Conservation (phyloP, 192 early-diverging fungal species). For the Helicostylum pulchrum region DNA sequence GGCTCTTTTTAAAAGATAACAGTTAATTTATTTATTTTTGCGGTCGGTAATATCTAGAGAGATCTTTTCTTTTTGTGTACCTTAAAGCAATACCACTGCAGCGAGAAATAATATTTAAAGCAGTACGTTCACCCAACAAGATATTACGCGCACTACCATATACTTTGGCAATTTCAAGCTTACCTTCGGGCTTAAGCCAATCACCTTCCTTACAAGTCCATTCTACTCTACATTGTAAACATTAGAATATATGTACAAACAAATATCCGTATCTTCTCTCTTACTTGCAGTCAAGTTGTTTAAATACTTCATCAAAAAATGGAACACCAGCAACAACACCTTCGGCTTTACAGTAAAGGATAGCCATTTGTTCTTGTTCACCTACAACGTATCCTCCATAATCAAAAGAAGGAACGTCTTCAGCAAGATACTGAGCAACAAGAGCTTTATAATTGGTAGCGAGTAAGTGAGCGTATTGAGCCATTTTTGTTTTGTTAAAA, state of each 20-base stretch:
- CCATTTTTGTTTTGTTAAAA: conserved; percentile 12
- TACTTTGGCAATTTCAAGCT: conserved; percentile 72
- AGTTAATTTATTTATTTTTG: neutral
- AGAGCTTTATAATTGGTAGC: conserved; percentile 69
- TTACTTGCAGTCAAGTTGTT: conserved; percentile 83
- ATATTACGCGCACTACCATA: conserved; percentile 78
- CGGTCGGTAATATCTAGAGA: neutral
- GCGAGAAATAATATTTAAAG: conserved; percentile 90
- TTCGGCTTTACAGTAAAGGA: conserved; percentile 82
- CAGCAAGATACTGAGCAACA: conserved; percentile 82
- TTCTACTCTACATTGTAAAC: conserved; percentile 58
- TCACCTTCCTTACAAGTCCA: conserved; percentile 85
- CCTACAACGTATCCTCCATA: conserved; percentile 97
- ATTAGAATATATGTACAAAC: neutral
- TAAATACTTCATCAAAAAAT: conserved; percentile 95
- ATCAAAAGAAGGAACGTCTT: conserved; percentile 98
- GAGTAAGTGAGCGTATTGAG: conserved; percentile 65
- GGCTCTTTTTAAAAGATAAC: conserved; percentile 41
- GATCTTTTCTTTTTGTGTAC: conserved; percentile 30
- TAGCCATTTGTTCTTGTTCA: conserved; percentile 74
- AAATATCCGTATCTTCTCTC: no score
- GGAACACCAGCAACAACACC: conserved; percentile 93
- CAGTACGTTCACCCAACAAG: conserved; percentile 90
- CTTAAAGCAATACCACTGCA: conserved; percentile 89
- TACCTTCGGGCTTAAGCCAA: conserved; percentile 63